These are phyloP conservation scores for Plasmodium malariae DNA, from an alignment of 169 alveolate genomes.

Conservation along the genomic window DNA sequence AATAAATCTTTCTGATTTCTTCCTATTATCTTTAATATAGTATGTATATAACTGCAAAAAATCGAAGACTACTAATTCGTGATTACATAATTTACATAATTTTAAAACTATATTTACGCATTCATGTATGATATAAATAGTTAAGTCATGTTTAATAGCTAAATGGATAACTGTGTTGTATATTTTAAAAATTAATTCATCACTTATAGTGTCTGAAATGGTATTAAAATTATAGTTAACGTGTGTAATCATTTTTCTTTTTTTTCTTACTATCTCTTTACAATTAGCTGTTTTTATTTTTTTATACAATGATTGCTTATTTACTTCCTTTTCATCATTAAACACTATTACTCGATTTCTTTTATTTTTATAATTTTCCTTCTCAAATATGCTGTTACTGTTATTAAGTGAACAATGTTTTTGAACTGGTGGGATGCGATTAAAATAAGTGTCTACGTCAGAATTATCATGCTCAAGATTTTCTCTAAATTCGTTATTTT, in stretches of 20 bases:
- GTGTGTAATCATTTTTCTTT: not conserved
- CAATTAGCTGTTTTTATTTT: constrained; percentile 5
- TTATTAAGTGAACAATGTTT: not conserved
- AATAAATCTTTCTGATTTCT: constrained; percentile 34
- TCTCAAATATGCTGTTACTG: not conserved
- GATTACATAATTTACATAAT: constrained; percentile 14
- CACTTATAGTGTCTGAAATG: not conserved
- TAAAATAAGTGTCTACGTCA: not conserved
- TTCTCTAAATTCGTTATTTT: not conserved
- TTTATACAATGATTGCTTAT: constrained; percentile 3
- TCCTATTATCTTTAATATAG: constrained; percentile 30
- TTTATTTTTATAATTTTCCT: not conserved
- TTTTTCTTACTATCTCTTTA: constrained; percentile 2
- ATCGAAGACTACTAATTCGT: constrained; percentile 30
- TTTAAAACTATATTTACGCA: constrained; percentile 44
- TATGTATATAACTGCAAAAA: constrained; percentile 25
- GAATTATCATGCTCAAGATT: not conserved
- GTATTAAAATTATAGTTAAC: not conserved
- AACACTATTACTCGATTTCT: not conserved
- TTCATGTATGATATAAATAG: constrained; percentile 51
- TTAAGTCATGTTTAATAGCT: constrained; percentile 20
- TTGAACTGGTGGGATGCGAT: not conserved
- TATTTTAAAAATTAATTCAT: constrained; percentile 31
- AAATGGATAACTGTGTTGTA: constrained; percentile 30
- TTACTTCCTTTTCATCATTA: constrained; percentile 6